These are phyloP conservation scores for Talaromyces ruber DNA, from an alignment of 495 filamentous ascomycete species.

Conservation along the genomic window DNA sequence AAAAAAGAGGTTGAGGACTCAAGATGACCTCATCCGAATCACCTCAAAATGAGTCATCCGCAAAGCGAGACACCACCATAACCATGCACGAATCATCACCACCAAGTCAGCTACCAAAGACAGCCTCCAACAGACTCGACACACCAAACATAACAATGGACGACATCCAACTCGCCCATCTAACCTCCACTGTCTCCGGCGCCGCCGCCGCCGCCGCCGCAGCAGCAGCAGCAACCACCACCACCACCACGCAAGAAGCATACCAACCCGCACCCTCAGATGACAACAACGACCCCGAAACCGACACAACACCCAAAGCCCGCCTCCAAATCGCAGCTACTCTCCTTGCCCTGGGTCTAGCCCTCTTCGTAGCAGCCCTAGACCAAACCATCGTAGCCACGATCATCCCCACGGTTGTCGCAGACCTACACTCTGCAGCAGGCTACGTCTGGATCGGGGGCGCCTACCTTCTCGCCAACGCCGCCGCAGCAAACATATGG, in stretches of 20 bases:
- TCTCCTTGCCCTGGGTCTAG: slow-evolving; percentile 15
- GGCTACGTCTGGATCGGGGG: slow-evolving; percentile 62
- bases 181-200: not conserved
- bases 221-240: not conserved
- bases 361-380: slow-evolving; percentile 50
- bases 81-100: not conserved
- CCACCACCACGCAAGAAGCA: not conserved
- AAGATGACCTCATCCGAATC: not conserved
- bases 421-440: slow-evolving; percentile 47
- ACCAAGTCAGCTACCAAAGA: not conserved
- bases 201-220: not conserved
- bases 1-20: not conserved
- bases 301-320: slow-evolving; percentile 5
- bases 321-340: slow-evolving; percentile 17
- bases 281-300: slow-evolving; percentile 3
- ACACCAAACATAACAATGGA: not conserved
- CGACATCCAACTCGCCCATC: not conserved
- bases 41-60: not conserved
- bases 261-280: slow-evolving; percentile 34
- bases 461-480: slow-evolving; percentile 51
- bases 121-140: not conserved
- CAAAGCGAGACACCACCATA: not conserved
- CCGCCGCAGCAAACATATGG: slow-evolving; percentile 48
- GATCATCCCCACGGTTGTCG: slow-evolving; percentile 48
- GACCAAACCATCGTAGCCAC: slow-evolving; percentile 57